Percentiles rank a stretch among this genome's conserved stretches.
Conservation (phyloP, 345 rosid species). For the Populus alba region DNA sequence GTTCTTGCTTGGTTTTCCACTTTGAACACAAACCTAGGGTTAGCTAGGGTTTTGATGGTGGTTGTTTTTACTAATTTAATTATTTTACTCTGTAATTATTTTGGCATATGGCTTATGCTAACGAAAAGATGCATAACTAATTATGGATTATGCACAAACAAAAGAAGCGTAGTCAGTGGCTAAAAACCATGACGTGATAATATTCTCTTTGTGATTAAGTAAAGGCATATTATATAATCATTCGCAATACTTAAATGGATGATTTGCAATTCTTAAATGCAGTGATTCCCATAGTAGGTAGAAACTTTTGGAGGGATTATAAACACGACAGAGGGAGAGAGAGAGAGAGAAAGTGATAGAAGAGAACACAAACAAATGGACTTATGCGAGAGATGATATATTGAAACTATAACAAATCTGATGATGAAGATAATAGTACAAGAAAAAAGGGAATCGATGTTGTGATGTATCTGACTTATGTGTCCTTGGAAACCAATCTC, state of each 20-base stretch:
- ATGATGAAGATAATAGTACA: slow-evolving; percentile 39
- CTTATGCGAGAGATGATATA: slow-evolving; percentile 25
- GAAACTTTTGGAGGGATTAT: slow-evolving; percentile 59
- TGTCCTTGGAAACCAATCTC: slow-evolving; percentile 22
- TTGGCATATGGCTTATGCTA: slow-evolving; percentile 6
- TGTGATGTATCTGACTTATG: slow-evolving; percentile 58
- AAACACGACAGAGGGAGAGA: slow-evolving; percentile 8
- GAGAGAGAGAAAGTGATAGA: slow-evolving; percentile 24
- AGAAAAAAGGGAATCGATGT: slow-evolving; percentile 70
- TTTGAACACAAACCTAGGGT: slow-evolving; percentile 1
- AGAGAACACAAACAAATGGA: slow-evolving; percentile 51
- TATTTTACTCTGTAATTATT: slow-evolving; percentile 6
- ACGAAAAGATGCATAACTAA: not conserved
- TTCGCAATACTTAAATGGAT: slow-evolving; percentile 28
- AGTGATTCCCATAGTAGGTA: slow-evolving; percentile 66
- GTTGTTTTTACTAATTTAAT: not conserved
- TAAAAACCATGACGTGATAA: slow-evolving; percentile 38
- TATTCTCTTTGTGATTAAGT: slow-evolving; percentile 43
- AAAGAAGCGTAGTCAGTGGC: slow-evolving; percentile 41
- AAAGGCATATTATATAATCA: slow-evolving; percentile 9
- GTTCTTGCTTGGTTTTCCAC: not conserved
- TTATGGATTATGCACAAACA: slow-evolving; percentile 10
- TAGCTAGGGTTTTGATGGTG: slow-evolving; percentile 15
- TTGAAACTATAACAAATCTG: slow-evolving; percentile 26
- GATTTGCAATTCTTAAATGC: slow-evolving; percentile 17